A percentile compares a stretch with the other conserved stretches of the same genome.
Conservation (phyloP, 345 rosid species). For the Aethionema arabicum region DNA sequence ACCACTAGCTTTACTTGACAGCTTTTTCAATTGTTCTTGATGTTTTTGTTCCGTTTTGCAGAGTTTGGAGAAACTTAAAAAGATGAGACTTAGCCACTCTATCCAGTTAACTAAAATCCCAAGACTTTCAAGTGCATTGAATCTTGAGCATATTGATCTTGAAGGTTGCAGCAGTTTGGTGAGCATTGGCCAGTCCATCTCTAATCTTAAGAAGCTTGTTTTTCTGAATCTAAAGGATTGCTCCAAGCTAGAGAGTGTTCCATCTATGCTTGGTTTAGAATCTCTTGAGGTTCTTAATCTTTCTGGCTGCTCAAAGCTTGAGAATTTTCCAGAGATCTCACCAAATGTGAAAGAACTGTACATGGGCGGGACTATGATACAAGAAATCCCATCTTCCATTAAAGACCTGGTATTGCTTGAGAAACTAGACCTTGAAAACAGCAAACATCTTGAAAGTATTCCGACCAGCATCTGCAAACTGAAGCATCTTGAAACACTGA, state of each 20-base stretch:
- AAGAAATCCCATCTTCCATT: slow-evolving; percentile 29
- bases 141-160: slow-evolving; percentile 35
- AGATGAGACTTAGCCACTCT: slow-evolving; percentile 29
- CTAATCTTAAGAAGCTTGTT: slow-evolving; percentile 21
- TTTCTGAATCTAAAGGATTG: slow-evolving; percentile 32
- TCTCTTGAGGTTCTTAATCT: slow-evolving; percentile 33
- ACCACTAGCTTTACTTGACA: background rate
- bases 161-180: slow-evolving; percentile 30
- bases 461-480: slow-evolving; percentile 32
- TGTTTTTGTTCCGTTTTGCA: slow-evolving; percentile 9
- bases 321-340: slow-evolving; percentile 28
- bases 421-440: slow-evolving; percentile 32
- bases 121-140: slow-evolving; percentile 28
- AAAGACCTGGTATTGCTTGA: slow-evolving; percentile 27
- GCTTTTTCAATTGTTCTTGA: background rate
- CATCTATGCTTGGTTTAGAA: slow-evolving; percentile 15
- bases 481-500: slow-evolving; percentile 33
- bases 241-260: slow-evolving; percentile 25
- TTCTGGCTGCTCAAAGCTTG: slow-evolving; percentile 27
- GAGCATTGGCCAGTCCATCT: slow-evolving; percentile 26
- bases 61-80: slow-evolving; percentile 24
- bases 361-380: slow-evolving; percentile 31
- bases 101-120: slow-evolving; percentile 19
- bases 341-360: slow-evolving; percentile 28
- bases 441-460: slow-evolving; percentile 9